A percentile compares a stretch with the other conserved stretches of the same genome.
Conservation (phyloP, 2,329 filamentous ascomycete genomes). For the Colletotrichum sp. region DNA sequence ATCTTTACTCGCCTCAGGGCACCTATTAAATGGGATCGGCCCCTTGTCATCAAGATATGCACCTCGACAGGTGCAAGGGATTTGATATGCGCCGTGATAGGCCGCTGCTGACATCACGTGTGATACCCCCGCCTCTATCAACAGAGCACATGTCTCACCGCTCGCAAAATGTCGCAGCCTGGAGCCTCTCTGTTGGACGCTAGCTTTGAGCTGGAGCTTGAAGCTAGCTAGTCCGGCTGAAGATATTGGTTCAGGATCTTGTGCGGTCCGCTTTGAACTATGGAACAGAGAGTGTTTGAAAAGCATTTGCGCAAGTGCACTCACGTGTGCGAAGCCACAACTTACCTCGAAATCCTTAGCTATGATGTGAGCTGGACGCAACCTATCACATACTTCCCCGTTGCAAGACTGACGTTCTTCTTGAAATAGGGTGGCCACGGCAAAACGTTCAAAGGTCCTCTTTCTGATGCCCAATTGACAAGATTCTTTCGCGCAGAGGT, state of each 20-base stretch:
- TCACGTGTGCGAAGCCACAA: not conserved
- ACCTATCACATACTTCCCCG: accelerated
- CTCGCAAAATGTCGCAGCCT: not conserved
- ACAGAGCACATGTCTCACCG: not conserved
- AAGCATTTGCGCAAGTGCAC: not conserved
- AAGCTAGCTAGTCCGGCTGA: not conserved
- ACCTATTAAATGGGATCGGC: not conserved
- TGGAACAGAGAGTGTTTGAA: not conserved
- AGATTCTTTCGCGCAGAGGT: not conserved
- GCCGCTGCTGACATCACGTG: not conserved
- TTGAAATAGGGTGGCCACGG: no score
- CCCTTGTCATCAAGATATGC: not conserved
- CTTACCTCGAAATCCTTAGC: not conserved
- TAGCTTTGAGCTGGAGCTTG: not conserved
- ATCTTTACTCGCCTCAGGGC: not conserved
- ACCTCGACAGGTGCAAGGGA: not conserved
- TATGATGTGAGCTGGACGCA: not conserved
- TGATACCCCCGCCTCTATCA: not conserved
- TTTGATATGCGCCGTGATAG: not conserved
- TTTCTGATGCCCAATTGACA: not conserved
- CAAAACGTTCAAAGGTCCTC: accelerated
- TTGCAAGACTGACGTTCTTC: not conserved
- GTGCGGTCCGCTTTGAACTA: accelerated
- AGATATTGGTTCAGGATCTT: not conserved
- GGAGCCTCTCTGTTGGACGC: not conserved